phyloP scores from a whole-genome alignment of 371 early-diverging fungal genomes.

The Syncephalastrum monosporum region DNA sequence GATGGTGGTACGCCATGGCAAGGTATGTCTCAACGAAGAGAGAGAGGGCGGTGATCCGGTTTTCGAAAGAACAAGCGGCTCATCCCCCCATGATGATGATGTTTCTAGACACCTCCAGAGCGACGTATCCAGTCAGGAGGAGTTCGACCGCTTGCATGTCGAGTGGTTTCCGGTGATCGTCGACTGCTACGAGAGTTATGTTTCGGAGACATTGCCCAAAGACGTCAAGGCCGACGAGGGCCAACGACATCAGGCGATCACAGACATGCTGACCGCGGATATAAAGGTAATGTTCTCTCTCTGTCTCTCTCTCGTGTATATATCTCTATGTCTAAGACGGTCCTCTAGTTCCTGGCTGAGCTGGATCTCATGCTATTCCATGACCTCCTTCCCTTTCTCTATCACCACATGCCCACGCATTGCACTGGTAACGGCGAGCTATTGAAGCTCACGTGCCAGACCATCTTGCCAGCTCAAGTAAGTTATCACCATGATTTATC shows the following conservation, averaged over 20 bases:
- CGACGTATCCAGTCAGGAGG: too few relatives aligned
- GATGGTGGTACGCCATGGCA: slow-evolving; percentile 41
- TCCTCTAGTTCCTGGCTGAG: slow-evolving; percentile 31
- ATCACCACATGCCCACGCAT: slow-evolving; percentile 19
- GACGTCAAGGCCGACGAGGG: slow-evolving; percentile 9
- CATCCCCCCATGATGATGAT: too few relatives aligned
- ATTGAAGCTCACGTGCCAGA: slow-evolving; percentile 19
- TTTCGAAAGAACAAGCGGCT: too few relatives aligned
- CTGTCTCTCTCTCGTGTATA: neutral
- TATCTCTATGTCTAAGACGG: neutral
- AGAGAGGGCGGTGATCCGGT: too few relatives aligned
- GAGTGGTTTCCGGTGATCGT: too few relatives aligned
- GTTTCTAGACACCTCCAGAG: too few relatives aligned
- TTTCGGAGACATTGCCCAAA: too few relatives aligned
- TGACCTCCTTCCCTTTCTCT: slow-evolving; percentile 24
- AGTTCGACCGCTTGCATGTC: too few relatives aligned
- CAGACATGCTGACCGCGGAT: slow-evolving; percentile 24
- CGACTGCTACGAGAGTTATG: too few relatives aligned
- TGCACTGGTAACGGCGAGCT: slow-evolving; percentile 24
- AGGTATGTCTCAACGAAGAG: slow-evolving; percentile 12
- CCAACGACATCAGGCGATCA: slow-evolving; percentile 7
- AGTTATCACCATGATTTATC: neutral
- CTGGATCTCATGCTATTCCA: slow-evolving; percentile 23
- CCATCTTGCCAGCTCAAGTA: slow-evolving; percentile 36
- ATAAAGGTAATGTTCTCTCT: slow-evolving; percentile 24